Percentiles rank a stretch among this genome's conserved stretches.
Evolutionary conservation across 2,329 filamentous ascomycete genomes (phyloP).

Genomic region (Neonectria coccinea): DNA sequence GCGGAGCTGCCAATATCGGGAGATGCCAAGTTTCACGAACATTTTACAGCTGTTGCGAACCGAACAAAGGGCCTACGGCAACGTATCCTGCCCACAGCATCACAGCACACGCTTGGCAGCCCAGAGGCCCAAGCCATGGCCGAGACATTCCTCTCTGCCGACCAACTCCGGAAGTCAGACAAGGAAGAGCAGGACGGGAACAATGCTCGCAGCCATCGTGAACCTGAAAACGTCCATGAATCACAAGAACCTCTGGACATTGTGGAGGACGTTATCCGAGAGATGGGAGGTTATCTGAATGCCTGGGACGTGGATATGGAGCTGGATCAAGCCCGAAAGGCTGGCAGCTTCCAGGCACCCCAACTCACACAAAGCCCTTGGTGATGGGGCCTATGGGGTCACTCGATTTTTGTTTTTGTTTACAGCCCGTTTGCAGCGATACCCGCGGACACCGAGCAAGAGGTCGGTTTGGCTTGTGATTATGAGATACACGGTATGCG

Average conservation of each 20-base stretch:
- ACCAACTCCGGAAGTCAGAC: slow-evolving; percentile 33
- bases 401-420: slow-evolving; percentile 1
- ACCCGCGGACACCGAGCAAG: slow-evolving; percentile 14
- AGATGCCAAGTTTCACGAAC: slow-evolving; percentile 57
- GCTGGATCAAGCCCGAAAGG: slow-evolving; percentile 47
- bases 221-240: slow-evolving; percentile 28
- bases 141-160: slow-evolving; percentile 41
- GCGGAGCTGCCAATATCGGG: slow-evolving; percentile 51
- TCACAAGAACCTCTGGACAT: slow-evolving; percentile 51
- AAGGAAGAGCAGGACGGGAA: slow-evolving; percentile 24
- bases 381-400: slow-evolving; percentile 31
- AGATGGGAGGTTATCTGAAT: slow-evolving; percentile 52
- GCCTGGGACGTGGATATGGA: slow-evolving; percentile 53
- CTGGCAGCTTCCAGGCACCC: slow-evolving; percentile 21
- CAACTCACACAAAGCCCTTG: slow-evolving; percentile 43
- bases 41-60: slow-evolving; percentile 60
- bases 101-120: slow-evolving; percentile 49
- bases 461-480: slow-evolving; percentile 18
- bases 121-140: slow-evolving; percentile 45
- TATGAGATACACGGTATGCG: slow-evolving; percentile 12
- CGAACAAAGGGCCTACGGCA: slow-evolving; percentile 48
- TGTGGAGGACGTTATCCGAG: slow-evolving; percentile 53
- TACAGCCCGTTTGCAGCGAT: slow-evolving; percentile 14
- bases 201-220: slow-evolving; percentile 16
- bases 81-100: slow-evolving; percentile 56